phyloP scores from a whole-genome alignment of 306 rosid genomes.

The Trifolium subterraneum region DNA sequence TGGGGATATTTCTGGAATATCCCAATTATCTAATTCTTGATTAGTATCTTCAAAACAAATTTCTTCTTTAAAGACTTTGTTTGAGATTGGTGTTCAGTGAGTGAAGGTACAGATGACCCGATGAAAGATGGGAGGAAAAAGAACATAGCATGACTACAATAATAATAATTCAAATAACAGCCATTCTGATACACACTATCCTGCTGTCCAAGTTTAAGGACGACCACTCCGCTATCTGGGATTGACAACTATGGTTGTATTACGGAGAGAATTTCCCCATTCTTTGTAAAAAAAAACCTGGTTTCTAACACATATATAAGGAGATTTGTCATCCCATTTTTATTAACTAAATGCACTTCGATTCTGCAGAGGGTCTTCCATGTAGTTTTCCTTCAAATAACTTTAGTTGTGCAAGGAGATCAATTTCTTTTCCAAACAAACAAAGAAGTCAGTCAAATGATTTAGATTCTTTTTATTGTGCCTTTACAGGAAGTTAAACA shows the following conservation, averaged over 20 bases:
- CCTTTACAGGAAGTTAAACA: conserved; percentile 78
- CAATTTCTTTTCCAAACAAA: conserved; percentile 18
- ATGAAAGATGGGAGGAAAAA: neutral
- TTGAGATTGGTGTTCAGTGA: neutral
- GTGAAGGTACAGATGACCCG: neutral
- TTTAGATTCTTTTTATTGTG: conserved; percentile 26
- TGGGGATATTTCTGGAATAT: neutral
- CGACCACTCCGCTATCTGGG: neutral
- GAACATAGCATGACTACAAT: neutral
- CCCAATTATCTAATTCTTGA: neutral
- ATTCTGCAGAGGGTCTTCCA: neutral
- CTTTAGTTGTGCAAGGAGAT: conserved; percentile 9
- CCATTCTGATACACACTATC: neutral
- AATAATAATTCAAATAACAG: neutral
- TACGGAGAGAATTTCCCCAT: neutral
- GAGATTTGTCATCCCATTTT: neutral
- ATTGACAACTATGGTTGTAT: neutral
- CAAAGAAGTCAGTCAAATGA: neutral
- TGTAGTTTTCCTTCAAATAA: conserved; percentile 17
- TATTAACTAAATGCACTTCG: neutral
- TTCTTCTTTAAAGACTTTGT: neutral
- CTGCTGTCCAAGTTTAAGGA: neutral
- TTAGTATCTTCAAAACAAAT: neutral
- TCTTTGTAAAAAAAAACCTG: neutral
- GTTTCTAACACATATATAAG: conserved; percentile 2